Conservation (phyloP, 257 asterid species). For the Prunella vulgaris region DNA sequence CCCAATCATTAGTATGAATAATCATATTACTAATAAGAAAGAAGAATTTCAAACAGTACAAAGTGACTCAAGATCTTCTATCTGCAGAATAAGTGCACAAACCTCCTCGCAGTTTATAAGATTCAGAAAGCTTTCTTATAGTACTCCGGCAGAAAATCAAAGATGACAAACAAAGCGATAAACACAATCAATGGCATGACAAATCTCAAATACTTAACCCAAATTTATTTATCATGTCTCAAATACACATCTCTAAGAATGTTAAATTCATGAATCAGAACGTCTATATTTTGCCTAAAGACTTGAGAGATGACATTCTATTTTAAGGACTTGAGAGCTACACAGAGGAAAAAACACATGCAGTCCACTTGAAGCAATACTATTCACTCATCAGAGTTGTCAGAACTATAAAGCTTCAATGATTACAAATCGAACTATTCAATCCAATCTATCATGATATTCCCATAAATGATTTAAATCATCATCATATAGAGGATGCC, state of each 20-base stretch:
- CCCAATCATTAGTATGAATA: neutral
- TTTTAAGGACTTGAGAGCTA: neutral
- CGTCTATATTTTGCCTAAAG: neutral
- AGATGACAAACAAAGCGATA: neutral
- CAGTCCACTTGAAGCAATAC: neutral
- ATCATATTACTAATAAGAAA: neutral
- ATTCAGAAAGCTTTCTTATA: neutral
- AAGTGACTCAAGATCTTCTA: neutral
- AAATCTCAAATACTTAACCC: neutral
- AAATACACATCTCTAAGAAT: neutral
- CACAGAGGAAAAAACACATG: neutral
- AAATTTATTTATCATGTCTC: neutral
- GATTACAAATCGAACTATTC: neutral
- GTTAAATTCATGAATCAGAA: neutral
- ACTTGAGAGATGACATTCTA: neutral
- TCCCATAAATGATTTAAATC: neutral
- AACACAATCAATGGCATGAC: neutral
- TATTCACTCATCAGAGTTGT: neutral
- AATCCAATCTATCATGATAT: neutral
- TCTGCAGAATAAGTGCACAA: neutral
- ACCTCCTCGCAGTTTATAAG: neutral
- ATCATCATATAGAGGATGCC: neutral
- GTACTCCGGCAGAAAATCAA: neutral
- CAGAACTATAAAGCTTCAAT: neutral
- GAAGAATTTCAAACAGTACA: neutral